Evolutionary conservation across 192 early-diverging fungal genomes (phyloP).

Genomic region (Physocladia obscura): DNA sequence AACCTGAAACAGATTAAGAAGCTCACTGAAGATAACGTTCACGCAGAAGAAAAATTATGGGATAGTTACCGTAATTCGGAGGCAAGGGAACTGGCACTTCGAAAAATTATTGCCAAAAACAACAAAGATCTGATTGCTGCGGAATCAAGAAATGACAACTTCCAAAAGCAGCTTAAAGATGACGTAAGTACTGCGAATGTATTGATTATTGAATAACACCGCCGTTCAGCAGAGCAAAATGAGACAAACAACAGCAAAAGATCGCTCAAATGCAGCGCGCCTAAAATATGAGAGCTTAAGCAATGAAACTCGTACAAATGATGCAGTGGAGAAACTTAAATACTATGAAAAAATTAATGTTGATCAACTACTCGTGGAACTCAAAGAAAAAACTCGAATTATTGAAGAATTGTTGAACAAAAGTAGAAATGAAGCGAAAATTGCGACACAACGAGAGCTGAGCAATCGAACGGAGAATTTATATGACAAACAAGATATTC

Average conservation of each 20-base stretch:
- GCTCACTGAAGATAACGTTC: constrained; percentile 48
- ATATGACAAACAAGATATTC: background rate
- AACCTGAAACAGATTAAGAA: constrained; percentile 55
- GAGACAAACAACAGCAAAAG: constrained; percentile 34
- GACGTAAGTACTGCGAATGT: constrained; percentile 30
- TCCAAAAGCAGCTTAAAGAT: constrained; percentile 47
- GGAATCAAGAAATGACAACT: constrained; percentile 41
- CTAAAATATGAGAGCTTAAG: background rate
- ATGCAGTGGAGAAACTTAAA: constrained; percentile 41
- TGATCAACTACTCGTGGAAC: constrained; percentile 45
- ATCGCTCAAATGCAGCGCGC: constrained; percentile 31
- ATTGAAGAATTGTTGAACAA: constrained; percentile 47
- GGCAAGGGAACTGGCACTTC: constrained; percentile 45
- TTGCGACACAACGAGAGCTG: background rate
- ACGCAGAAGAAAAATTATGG: constrained; percentile 60
- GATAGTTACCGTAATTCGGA: constrained; percentile 59
- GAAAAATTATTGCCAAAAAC: constrained; percentile 47
- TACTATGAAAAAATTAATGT: constrained; percentile 51
- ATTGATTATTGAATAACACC: background rate
- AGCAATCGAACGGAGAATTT: background rate
- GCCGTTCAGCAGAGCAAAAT: constrained; percentile 35
- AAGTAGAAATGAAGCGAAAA: constrained; percentile 23
- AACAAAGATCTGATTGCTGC: constrained; percentile 37
- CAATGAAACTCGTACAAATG: constrained; percentile 23
- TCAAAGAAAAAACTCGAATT: constrained; percentile 46